phyloP scores from a whole-genome alignment of 2,329 filamentous ascomycete species.

The Phaeosphaeria sp. region DNA sequence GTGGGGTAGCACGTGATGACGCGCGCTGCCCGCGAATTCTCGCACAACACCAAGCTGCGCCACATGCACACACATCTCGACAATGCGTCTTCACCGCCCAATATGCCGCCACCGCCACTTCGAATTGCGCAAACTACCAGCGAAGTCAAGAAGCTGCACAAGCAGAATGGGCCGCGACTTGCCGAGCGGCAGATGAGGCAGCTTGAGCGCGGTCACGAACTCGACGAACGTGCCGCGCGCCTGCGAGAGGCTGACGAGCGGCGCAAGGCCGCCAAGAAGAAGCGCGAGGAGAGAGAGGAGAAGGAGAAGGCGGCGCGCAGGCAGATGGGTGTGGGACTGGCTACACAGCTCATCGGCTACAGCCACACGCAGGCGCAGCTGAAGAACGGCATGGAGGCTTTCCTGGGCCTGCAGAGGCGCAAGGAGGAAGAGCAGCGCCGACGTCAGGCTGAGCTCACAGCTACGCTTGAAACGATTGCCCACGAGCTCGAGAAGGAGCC shows the following conservation, averaged over 20 bases:
- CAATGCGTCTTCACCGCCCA: slow-evolving; percentile 8
- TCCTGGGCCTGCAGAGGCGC: slow-evolving; percentile 37
- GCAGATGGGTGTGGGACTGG: slow-evolving; percentile 42
- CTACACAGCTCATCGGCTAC: slow-evolving; percentile 49
- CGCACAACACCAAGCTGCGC: background rate
- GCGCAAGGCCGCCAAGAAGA: slow-evolving; percentile 37
- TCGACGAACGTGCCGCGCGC: slow-evolving; percentile 41
- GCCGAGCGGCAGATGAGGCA: slow-evolving; percentile 35
- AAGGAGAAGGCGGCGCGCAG: slow-evolving; percentile 38
- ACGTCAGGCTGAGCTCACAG: slow-evolving; percentile 24
- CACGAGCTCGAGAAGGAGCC: slow-evolving; percentile 38
- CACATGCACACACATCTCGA: background rate
- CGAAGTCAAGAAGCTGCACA: slow-evolving; percentile 43
- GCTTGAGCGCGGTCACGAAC: slow-evolving; percentile 38
- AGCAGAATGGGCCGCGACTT: slow-evolving; percentile 34
- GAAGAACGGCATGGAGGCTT: slow-evolving; percentile 48
- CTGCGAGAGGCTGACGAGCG: slow-evolving; percentile 42
- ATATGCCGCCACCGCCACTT: slow-evolving; percentile 32
- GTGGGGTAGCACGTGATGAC: slow-evolving; percentile 7
- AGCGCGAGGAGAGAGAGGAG: slow-evolving; percentile 38
- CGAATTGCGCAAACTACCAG: slow-evolving; percentile 43
- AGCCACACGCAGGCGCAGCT: slow-evolving; percentile 45
- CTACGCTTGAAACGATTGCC: slow-evolving; percentile 28
- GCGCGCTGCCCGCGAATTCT: slow-evolving; percentile 1
- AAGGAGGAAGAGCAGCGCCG: slow-evolving; percentile 26